Base-by-base conservation (phyloP, 2,329 filamentous ascomycete genomes). In the Diaporthe citriasiana region DNA sequence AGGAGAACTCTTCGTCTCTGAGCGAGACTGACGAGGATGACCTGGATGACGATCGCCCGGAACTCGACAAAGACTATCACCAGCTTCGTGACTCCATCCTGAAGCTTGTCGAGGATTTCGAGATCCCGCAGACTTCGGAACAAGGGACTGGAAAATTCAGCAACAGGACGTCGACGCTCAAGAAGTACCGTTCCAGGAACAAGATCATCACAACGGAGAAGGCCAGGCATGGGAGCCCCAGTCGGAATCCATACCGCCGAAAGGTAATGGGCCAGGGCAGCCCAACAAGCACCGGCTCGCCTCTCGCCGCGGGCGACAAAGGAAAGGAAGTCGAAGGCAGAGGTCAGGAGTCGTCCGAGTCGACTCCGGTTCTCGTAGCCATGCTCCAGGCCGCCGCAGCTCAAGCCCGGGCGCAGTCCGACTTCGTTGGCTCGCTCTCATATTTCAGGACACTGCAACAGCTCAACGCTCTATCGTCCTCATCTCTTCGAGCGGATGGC, bases 391-490 rank as follows among this genome's bases (percentile, higher is more conserved):
- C 93, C 25, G 94, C 94, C 22, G 93, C 93, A 77, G 88, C 91
- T 0, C 93, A 94, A 80, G 95, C 94, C 72, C 91, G 94, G 78
- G 91, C 93, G 33, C 91, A 93, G 75, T 93, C 93, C 0, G 94
- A 97, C 80, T 98, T 95, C 79, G 91, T 97, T 66, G 93, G 93
- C 40, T 93, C 94, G 1, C 94, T 97, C 78, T 88, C 94, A 69
- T 98, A 96, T 85, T 96, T 94, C 91, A 93, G 93, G 80, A 95
- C 94, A 0, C 85, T 96, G 38, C 91, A 94, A 75, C 93, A 95
- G 76, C 87, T 97, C 25, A 90, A 91, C 77, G 88, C 88, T 71
- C 82, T 93, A 72, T 87, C 85, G 55, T 92, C 89, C 22, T 85
- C 89, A 9, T 92, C 88, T 13, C 82, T 95, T 40, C 90, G 90